Base-by-base conservation (phyloP, 176 grass and related monocot genomes). In the Tuctoria greenei region DNA sequence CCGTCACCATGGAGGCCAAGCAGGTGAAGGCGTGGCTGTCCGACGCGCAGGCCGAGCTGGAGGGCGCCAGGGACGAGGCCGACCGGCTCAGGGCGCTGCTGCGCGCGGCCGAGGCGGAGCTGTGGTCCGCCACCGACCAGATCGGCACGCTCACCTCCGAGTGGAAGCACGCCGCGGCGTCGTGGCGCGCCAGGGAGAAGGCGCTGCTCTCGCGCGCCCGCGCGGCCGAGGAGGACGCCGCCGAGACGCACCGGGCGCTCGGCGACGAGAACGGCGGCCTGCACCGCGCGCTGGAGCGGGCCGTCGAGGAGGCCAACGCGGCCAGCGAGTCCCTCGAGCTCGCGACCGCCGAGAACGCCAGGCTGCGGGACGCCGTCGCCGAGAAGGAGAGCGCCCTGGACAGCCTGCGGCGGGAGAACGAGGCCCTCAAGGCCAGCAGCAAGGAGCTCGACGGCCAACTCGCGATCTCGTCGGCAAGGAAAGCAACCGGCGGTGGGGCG, bases 121-220 rank as follows among this genome's bases (percentile, higher is more conserved):
- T 92, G 2, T 69, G 76, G 73, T 9, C 44, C 0, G 77, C 69
- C 10, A 84, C 67, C 8, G 82, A 92, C 17, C 89, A 90, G 77
- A 72, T 66, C 15, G 76, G 74, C 64, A 41, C 52, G 28, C 15
- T 92, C 38, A 79, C 80, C 25, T 8, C 58, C 8, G 82, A 90
- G 50, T 81, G 81, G 82, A 90, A 88, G 52, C 91, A 90, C 23
- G 80, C 91, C 8, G 69, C 80, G 24, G 72, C 58, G 41, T 56
- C 60, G 21, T 98, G 89, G 91, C 84, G 77, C 7, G 82, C 86
- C 65, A 86, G 84, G 82, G 95, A 98, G 79, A 98, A 86, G 74
- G 71, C 79, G 64, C 86, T 94, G 2, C 62, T 90, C 39, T 83
- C 47, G 10, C 93, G 95, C 73, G 84, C 87, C 21, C 88, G 86